Evolutionary conservation across 495 filamentous ascomycete species (phyloP).

Genomic region (Stereocaulon alpinum): DNA sequence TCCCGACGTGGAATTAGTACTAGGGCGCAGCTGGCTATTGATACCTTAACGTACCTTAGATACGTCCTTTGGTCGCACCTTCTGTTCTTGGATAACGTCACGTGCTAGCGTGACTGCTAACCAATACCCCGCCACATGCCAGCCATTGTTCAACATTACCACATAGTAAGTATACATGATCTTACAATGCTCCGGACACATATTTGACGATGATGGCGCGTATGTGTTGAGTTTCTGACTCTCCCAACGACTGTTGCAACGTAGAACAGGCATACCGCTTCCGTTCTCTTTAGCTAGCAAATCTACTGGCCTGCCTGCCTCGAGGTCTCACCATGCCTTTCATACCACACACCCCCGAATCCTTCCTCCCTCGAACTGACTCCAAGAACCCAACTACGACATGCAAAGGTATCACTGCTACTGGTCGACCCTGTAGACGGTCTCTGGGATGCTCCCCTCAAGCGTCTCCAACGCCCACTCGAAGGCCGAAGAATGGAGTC

Average conservation of each 20-base stretch:
- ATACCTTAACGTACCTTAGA: too few relatives aligned
- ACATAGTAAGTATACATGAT: neutral
- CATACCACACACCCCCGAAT: conserved; percentile 76
- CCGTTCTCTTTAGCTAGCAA: neutral
- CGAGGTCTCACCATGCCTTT: conserved; percentile 49
- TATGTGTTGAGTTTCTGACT: too few relatives aligned
- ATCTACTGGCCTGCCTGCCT: neutral
- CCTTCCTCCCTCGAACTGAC: conserved; percentile 63
- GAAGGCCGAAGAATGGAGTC: conserved; percentile 26
- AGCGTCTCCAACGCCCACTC: conserved; percentile 29
- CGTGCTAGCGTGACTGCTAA: neutral
- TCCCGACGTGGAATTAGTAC: too few relatives aligned
- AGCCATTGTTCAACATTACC: neutral
- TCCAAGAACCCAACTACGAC: conserved; percentile 74
- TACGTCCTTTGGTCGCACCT: neutral
- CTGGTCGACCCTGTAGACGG: conserved; percentile 70
- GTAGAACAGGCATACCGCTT: neutral
- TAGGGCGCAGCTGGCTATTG: too few relatives aligned
- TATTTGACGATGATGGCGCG: too few relatives aligned
- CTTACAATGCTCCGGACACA: too few relatives aligned
- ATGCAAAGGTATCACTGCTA: conserved; percentile 73
- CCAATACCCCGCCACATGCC: neutral
- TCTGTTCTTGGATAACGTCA: neutral
- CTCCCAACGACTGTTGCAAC: neutral
- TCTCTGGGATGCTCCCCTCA: conserved; percentile 38